These are phyloP conservation scores for Inonotus hispidus DNA, from an alignment of 1,284 basidiomycete species.

Conservation along the genomic window DNA sequence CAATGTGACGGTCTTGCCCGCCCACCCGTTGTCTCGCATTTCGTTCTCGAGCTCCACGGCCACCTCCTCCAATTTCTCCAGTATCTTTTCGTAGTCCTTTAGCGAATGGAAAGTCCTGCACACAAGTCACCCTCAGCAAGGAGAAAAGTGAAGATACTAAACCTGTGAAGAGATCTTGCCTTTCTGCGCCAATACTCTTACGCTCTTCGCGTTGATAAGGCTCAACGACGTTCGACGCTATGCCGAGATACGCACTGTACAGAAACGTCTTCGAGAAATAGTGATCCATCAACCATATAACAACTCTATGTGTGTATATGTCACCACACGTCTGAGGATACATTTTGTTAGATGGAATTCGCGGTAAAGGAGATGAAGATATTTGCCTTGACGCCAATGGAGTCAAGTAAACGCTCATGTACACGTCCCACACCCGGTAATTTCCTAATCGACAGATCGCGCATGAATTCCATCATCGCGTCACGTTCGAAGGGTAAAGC, in stretches of 20 bases:
- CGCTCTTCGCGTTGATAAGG: constrained; percentile 72
- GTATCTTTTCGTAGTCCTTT: constrained; percentile 57
- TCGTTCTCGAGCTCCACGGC: constrained; percentile 77
- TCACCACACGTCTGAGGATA: constrained; percentile 75
- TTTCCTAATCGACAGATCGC: constrained; percentile 70
- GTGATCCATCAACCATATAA: constrained; percentile 77
- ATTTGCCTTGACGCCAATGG: constrained; percentile 75
- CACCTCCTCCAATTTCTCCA: constrained; percentile 72
- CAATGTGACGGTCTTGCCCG: constrained; percentile 70
- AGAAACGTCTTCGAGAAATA: constrained; percentile 74
- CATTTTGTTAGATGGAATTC: not conserved
- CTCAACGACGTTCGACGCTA: constrained; percentile 76
- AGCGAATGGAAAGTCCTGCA: constrained; percentile 72
- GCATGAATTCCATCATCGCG: constrained; percentile 70
- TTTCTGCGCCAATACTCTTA: constrained; percentile 87
- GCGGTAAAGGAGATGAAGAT: not conserved
- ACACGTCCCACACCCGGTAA: constrained; percentile 87
- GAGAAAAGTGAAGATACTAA: not conserved
- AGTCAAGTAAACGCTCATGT: constrained; percentile 79
- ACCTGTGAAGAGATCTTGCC: constrained; percentile 36
- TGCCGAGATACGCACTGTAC: constrained; percentile 75
- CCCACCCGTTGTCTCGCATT: constrained; percentile 66
- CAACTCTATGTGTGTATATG: constrained; percentile 68
- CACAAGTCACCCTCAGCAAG: not conserved
- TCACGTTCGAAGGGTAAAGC: constrained; percentile 63